These are phyloP conservation scores for Bipolaris cookei DNA, from an alignment of 2,329 filamentous ascomycete genomes.

Conservation along the genomic window DNA sequence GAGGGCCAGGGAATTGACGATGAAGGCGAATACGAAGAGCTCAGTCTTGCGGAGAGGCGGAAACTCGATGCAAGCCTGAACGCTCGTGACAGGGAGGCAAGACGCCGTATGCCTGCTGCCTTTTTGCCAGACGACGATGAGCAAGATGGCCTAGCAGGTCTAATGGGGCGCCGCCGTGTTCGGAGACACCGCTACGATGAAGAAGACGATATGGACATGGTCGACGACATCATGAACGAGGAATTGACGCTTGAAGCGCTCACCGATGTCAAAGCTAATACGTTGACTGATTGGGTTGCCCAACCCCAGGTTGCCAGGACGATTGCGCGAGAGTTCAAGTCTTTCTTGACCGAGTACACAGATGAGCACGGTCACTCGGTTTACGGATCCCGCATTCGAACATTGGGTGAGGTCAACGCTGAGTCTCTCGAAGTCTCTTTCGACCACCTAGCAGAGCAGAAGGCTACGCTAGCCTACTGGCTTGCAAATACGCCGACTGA, in stretches of 20 bases:
- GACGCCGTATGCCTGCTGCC: constrained; percentile 70
- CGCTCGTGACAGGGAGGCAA: constrained; percentile 74
- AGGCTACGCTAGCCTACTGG: constrained; percentile 94
- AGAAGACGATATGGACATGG: constrained; percentile 88
- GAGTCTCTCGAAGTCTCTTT: constrained; percentile 97
- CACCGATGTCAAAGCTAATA: constrained; percentile 90
- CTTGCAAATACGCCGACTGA: constrained; percentile 94
- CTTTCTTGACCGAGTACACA: constrained; percentile 94
- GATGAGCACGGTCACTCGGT: constrained; percentile 89
- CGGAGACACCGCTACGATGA: constrained; percentile 92
- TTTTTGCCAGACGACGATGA: constrained; percentile 84
- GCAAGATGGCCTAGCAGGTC: constrained; percentile 81
- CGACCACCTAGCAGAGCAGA: constrained; percentile 85
- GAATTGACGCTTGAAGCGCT: constrained; percentile 91
- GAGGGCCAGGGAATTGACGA: constrained; percentile 77
- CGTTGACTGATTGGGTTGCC: constrained; percentile 93
- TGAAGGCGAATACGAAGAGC: constrained; percentile 76
- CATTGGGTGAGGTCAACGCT: constrained; percentile 94
- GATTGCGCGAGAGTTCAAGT: constrained; percentile 95
- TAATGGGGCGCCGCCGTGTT: constrained; percentile 83
- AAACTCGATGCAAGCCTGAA: constrained; percentile 75
- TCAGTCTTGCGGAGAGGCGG: constrained; percentile 71
- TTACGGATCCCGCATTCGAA: constrained; percentile 92
- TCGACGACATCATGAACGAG: constrained; percentile 92
- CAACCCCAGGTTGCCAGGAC: constrained; percentile 88